Evolutionary conservation across 2,329 filamentous ascomycete species (phyloP), one percentile per base, ranked within the genome.

Genomic region (Penicillium sp.): DNA sequence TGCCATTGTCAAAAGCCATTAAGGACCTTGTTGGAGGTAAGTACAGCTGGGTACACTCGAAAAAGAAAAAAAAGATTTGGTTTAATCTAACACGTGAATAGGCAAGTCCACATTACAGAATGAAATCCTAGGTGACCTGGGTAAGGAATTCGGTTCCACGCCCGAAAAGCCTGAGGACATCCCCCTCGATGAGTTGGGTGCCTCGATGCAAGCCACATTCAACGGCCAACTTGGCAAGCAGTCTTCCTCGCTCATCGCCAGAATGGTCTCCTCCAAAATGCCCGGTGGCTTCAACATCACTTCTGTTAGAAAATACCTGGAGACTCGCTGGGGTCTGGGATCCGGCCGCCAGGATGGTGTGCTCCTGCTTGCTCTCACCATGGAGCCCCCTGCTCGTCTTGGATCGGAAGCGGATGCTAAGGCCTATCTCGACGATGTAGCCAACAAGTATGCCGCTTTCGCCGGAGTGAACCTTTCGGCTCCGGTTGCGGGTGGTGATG

Each of bases 261-360:
- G 94, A 67, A 82, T 99, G 74, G 94, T 99, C 43, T 97, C 94
- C 2, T 97, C 94, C 31, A 99, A 99, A 81, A 99, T 99, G 94
- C 94, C 94, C 48, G 94, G 93, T 80, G 94, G 94, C 61, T 99
- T 99, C 86, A 99, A 97, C 76, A 97, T 97, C 75, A 97, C 93
- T 71, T 84, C 91, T 13, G 91, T 96, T 47, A 86, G 94, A 70
- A 99, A 99, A 79, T 96, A 99, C 73, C 81, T 99, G 44, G 93
- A 97, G 79, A 91, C 90, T 17, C 86, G 91, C 76, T 99, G 93
- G 92, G 94, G 94, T 55, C 81, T 99, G 57, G 91, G 83, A 4
- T 73, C 88, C 25, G 94, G 94, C 29, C 85, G 94, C 70, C 94
- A 99, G 74, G 94, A 99, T 73, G 92, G 93, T 68, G 90, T 90